Conservation (phyloP, 169 alveolate species). For the Plasmodium blacklocki region DNA sequence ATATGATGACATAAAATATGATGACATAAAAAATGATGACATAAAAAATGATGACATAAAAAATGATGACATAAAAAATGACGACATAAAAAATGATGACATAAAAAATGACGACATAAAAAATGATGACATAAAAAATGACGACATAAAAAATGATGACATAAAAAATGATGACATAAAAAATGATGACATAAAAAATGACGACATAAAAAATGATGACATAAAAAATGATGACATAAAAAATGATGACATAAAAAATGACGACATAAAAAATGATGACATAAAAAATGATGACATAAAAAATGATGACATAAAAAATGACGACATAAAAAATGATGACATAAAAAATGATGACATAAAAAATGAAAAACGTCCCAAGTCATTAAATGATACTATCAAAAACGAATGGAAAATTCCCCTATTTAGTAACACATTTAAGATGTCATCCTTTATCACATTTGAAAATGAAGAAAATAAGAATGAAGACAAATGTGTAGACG, state of each 20-base stretch:
- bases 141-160: neutral
- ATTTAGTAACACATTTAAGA: too few species aligned
- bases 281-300: neutral
- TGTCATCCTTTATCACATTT: too few species aligned
- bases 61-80: too few species aligned
- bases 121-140: neutral
- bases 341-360: neutral
- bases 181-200: neutral
- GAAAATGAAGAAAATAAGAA: conserved; percentile 11
- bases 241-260: neutral
- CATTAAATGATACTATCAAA: neutral
- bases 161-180: conserved; percentile 12
- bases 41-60: too few species aligned
- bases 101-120: neutral
- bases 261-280: neutral
- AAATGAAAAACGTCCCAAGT: neutral
- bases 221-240: conserved; percentile 12
- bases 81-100: neutral
- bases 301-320: neutral
- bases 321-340: neutral
- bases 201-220: neutral
- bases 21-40: too few species aligned
- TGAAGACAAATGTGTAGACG: neutral
- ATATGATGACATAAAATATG: too few species aligned
- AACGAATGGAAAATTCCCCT: neutral